Evolutionary conservation across 176 grass and related monocot species (phyloP).

Genomic region (Phoenix roebelenii): DNA sequence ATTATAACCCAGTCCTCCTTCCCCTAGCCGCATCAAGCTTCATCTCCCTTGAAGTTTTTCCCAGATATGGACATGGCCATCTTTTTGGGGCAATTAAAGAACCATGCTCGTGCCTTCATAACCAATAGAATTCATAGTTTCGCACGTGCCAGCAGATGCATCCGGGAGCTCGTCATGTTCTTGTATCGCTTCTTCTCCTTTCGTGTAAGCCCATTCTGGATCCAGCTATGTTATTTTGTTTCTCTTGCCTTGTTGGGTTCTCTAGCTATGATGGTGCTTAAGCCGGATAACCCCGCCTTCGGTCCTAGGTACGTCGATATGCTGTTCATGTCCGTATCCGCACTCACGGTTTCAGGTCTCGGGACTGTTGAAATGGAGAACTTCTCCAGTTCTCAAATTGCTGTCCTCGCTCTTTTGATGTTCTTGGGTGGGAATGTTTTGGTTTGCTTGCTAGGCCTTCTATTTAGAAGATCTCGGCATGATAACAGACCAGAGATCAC

Average conservation of each 20-base stretch:
- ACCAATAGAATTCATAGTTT: constrained; percentile 30
- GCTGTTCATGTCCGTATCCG: constrained; percentile 52
- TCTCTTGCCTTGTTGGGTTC: constrained; percentile 48
- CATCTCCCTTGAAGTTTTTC: background rate
- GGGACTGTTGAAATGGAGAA: constrained; percentile 58
- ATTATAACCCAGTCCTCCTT: too few relatives aligned
- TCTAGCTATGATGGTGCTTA: constrained; percentile 33
- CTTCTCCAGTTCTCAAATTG: constrained; percentile 48
- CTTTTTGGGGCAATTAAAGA: background rate
- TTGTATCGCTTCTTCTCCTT: constrained; percentile 23
- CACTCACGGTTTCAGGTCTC: constrained; percentile 64
- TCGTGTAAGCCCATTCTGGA: constrained; percentile 32
- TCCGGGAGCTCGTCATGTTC: constrained; percentile 1
- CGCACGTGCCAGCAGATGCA: constrained; percentile 7
- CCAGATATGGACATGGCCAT: background rate
- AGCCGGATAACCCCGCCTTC: constrained; percentile 21
- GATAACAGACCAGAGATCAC: background rate
- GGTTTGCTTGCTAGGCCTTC: constrained; percentile 37
- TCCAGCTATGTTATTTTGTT: constrained; percentile 50
- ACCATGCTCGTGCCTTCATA: constrained; percentile 19
- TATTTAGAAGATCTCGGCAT: constrained; percentile 3
- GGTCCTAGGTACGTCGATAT: constrained; percentile 34
- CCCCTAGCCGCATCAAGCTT: too few relatives aligned
- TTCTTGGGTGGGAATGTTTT: constrained; percentile 70
- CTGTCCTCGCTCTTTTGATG: constrained; percentile 53